Percentiles rank a stretch among this genome's conserved stretches.
Conservation (phyloP, 164 flowering plant species). For the Santalum album region DNA sequence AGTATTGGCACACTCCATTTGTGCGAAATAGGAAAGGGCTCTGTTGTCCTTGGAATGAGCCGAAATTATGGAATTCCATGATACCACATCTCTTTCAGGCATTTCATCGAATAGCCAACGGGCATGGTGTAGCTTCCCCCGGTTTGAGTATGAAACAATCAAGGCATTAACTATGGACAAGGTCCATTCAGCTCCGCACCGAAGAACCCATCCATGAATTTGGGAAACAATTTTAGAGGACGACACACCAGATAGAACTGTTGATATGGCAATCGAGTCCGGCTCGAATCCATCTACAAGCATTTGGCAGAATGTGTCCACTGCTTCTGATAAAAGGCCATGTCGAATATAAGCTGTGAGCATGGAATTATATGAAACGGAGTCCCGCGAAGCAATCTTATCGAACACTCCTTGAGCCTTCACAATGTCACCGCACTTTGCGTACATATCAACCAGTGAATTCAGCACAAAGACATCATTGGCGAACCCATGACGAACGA, state of each 20-base stretch:
- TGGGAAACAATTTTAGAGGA: constrained; percentile 28
- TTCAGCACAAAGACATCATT: constrained; percentile 52
- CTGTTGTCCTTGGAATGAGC: constrained; percentile 32
- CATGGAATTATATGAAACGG: constrained; percentile 81
- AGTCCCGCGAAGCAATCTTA: constrained; percentile 36
- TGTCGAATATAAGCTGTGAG: constrained; percentile 54
- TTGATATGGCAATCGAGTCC: constrained; percentile 50
- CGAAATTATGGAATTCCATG: constrained; percentile 81
- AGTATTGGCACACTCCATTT: constrained; percentile 38
- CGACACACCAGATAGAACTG: constrained; percentile 32
- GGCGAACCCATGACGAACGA: constrained; percentile 52
- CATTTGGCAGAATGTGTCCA: constrained; percentile 44
- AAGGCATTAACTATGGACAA: constrained; percentile 60
- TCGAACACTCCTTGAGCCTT: constrained; percentile 66
- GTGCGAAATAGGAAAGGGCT: constrained; percentile 42
- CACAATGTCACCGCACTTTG: constrained; percentile 84
- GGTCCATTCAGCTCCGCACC: constrained; percentile 40
- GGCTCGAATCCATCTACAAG: constrained; percentile 38
- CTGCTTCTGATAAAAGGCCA: constrained; percentile 42
- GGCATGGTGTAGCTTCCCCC: constrained; percentile 25
- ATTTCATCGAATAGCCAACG: constrained; percentile 46
- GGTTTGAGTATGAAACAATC: constrained; percentile 39
- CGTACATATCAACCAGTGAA: constrained; percentile 83
- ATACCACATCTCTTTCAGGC: constrained; percentile 56
- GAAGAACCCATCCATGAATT: constrained; percentile 66